These are phyloP conservation scores for Ophiosphaerella narmari DNA, from an alignment of 2,329 filamentous ascomycete genomes.

Conservation along the genomic window DNA sequence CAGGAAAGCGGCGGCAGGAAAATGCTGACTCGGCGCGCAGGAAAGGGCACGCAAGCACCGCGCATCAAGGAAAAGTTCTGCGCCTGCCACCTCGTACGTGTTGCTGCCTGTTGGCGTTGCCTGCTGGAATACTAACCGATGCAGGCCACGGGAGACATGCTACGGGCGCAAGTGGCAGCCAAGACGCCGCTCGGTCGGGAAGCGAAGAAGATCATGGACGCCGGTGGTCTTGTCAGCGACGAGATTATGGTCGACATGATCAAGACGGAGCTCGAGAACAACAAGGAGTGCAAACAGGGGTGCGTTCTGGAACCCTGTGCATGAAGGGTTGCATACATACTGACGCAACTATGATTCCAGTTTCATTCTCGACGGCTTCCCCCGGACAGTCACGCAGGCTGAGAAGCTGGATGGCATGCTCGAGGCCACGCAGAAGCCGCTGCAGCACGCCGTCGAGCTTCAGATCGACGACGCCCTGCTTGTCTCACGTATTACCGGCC, in stretches of 20 bases:
- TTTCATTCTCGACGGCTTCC: constrained; percentile 99
- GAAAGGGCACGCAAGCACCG: constrained; percentile 98
- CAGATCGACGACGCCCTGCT: constrained; percentile 95
- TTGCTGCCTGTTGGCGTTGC: too few species aligned
- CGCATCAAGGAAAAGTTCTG: constrained; percentile 98
- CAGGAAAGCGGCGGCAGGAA: not conserved
- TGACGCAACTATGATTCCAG: constrained; percentile 52
- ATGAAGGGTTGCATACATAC: not conserved
- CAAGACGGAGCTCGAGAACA: constrained; percentile 92
- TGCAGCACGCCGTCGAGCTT: constrained; percentile 95
- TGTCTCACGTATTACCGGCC: constrained; percentile 94
- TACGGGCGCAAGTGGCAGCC: constrained; percentile 96
- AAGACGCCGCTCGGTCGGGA: constrained; percentile 93
- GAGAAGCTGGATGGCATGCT: constrained; percentile 96
- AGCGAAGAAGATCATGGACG: constrained; percentile 99
- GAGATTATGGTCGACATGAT: constrained; percentile 99
- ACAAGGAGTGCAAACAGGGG: constrained; percentile 96
- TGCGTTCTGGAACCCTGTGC: constrained; percentile 48
- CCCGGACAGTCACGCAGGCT: constrained; percentile 92
- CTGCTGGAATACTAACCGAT: constrained; percentile 22
- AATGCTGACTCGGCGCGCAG: constrained; percentile 55
- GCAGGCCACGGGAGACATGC: constrained; percentile 97
- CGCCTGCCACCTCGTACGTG: constrained; percentile 89
- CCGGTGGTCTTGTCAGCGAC: constrained; percentile 94
- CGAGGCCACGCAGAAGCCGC: constrained; percentile 72